phyloP scores from a whole-genome alignment of 305 asterid species.

The Fraxinus xanthoxyloides region DNA sequence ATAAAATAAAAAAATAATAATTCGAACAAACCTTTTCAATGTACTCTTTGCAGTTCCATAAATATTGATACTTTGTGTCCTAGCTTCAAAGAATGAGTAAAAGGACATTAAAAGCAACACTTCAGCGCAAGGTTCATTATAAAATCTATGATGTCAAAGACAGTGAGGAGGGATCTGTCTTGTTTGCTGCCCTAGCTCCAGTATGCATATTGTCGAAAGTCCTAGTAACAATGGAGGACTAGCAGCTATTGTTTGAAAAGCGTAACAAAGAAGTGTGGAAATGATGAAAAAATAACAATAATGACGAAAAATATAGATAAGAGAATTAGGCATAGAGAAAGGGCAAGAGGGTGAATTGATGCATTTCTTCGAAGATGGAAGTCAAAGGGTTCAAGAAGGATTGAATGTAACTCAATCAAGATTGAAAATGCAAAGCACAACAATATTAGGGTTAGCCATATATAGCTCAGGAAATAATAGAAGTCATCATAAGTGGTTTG shows the following conservation, averaged over 20 bases:
- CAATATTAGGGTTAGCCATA: background rate
- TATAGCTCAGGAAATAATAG: background rate
- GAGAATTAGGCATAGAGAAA: too few species aligned
- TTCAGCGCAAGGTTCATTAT: conserved; percentile 18
- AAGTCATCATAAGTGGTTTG: background rate
- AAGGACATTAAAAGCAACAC: conserved; percentile 38
- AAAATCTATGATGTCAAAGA: conserved; percentile 1
- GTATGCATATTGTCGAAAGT: background rate
- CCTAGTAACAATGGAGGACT: background rate
- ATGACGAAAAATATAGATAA: too few species aligned
- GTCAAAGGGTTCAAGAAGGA: background rate
- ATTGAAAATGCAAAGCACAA: background rate
- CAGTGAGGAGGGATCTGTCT: conserved; percentile 3
- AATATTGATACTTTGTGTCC: conserved; percentile 86
- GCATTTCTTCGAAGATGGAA: background rate
- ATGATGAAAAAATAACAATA: background rate
- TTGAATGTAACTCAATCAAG: background rate
- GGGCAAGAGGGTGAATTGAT: too few species aligned
- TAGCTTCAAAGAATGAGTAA: conserved; percentile 54
- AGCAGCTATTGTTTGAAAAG: conserved; percentile 1
- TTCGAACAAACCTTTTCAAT: conserved; percentile 53
- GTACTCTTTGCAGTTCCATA: conserved; percentile 93
- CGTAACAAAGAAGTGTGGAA: background rate
- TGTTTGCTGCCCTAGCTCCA: background rate
- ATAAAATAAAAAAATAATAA: background rate